A percentile compares a stretch with the other conserved stretches of the same genome.
phyloP scores from a whole-genome alignment of 2,329 filamentous ascomycete species.

The Ophiostoma perfectum region DNA sequence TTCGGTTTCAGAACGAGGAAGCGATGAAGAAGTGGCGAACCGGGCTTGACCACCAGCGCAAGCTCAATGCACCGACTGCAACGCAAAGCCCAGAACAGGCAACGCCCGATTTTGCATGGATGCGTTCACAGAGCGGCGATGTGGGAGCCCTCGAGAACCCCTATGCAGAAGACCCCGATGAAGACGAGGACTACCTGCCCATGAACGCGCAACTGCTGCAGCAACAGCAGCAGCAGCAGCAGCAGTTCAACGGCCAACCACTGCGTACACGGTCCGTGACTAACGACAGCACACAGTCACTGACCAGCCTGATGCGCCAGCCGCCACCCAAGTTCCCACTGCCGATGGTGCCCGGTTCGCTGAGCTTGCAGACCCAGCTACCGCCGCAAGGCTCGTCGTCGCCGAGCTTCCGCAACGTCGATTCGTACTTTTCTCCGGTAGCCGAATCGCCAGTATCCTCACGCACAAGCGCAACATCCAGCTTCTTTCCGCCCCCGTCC shows the following conservation, averaged over 20 bases:
- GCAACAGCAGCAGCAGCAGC: slow-evolving; percentile 36
- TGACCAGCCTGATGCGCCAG: slow-evolving; percentile 48
- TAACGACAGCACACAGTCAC: background rate
- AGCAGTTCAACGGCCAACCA: slow-evolving; percentile 46
- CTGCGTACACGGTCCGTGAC: slow-evolving; percentile 44
- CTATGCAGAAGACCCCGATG: slow-evolving; percentile 61
- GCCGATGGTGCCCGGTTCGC: slow-evolving; percentile 49
- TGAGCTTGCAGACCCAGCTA: slow-evolving; percentile 63
- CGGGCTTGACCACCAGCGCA: slow-evolving; percentile 71
- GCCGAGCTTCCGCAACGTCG: slow-evolving; percentile 57
- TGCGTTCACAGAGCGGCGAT: slow-evolving; percentile 55
- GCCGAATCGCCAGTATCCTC: slow-evolving; percentile 73
- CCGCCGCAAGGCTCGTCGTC: slow-evolving; percentile 44
- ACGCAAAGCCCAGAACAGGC: slow-evolving; percentile 39
- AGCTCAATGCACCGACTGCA: slow-evolving; percentile 49
- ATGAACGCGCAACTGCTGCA: slow-evolving; percentile 34
- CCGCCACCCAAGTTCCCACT: slow-evolving; percentile 69
- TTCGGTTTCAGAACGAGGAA: slow-evolving; percentile 88
- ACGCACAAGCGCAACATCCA: slow-evolving; percentile 67
- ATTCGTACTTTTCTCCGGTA: slow-evolving; percentile 90
- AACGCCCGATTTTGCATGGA: slow-evolving; percentile 74
- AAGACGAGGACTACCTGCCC: slow-evolving; percentile 54
- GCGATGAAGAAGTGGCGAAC: slow-evolving; percentile 87
- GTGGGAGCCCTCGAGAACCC: slow-evolving; percentile 66
- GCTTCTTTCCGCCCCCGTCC: slow-evolving; percentile 56